Base-by-base conservation (phyloP, 2,329 filamentous ascomycete genomes). In the Ophiostoma sp. region DNA sequence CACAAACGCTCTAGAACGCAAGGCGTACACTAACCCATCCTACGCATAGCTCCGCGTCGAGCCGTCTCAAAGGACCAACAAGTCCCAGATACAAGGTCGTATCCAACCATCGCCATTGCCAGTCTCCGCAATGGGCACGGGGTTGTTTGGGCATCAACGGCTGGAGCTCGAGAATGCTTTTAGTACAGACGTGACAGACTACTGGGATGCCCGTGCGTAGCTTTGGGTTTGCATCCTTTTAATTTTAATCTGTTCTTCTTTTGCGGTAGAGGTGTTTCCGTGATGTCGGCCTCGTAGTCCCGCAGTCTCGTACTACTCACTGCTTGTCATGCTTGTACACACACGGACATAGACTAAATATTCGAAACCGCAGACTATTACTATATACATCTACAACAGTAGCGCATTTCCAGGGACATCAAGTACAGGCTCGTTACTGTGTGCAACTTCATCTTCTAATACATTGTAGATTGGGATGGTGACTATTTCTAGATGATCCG, bases 71-170 rank as follows among this genome's bases (percentile, higher is more conserved):
- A 23, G 44, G 44, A 48, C 44, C 44, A 48, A 48, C 44, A n/a
- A 48, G 39, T 41, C 11, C 13, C 13, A 41, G 39, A 41, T 41
- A 31, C 44, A 57, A 57, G n/a, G 52, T 57, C 7, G 52, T 57
- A 57, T 57, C 52, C 17, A n/a, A 20, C 44, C 44, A 48, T 48
- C 52, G 57, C 8, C 54, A 60, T 60, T 52, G 48, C n/a, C 8
- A 41, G 48, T 27, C 52, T 57, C 52, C 52, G 52, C 52, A 57
- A 27, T 27, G 52, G n/a, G 52, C 52, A 57, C 52, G 52, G 52
- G 52, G 52, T 31, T 27, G 52, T 57, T 57, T 57, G 52, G 52
- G 52, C 52, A 57, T 27, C 52, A 57, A 57, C 52, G 52, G 52
- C 52, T 57, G 23, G 52, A n/a, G 13, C 4, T 20, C 36, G 41